Evolutionary conservation across 306 rosid genomes (phyloP), one percentile per base, ranked within the genome.

Genomic region (Fragaria nilgerrensis): DNA sequence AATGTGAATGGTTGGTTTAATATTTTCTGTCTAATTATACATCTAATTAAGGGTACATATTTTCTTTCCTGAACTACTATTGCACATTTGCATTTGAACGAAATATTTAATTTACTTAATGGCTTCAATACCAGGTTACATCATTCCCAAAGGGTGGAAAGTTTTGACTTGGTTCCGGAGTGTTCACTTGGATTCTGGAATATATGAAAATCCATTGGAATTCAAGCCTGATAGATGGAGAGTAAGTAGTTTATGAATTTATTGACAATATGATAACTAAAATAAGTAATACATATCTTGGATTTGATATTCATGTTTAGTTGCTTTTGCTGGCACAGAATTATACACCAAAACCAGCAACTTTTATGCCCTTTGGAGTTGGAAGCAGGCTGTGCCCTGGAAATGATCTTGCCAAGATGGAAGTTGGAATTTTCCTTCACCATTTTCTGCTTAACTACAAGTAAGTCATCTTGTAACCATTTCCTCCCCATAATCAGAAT

Each of bases 121-220:
- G 73, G 66, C 23, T 39, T 39, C 16, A 14, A 20, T 68, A 81
- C 49, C 83, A 94, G 98, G 98, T 37, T 94, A 92, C 63, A 71
- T 66, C 64, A 81, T 94, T 82, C 98, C 98, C 34, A 88, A 89
- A 80, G 97, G 96, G 22, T 92, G 98, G 98, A 94, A 87, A 84
- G 90, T 83, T 4, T 89, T 94, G 39, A 89, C 85, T 2, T 94
- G 98, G 98, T 94, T 94, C 61, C 87, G 98, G 65, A 85, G 85
- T 13, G 86, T 94, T 84, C 98, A 94, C 62, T 87, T 83, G 4
- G 96, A 94, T 82, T 88, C 97, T 23, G 91, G 92, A 86, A 83
- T 82, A 71, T 94, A 87, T 84, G 92, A 91, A 16, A 77, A 92
- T 61, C 98, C 98, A 27, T 83, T 19, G 84, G 92, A 89, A 68